These are phyloP conservation scores for Geranomyces variabilis DNA, from an alignment of 192 early-diverging fungal genomes.

Conservation along the genomic window DNA sequence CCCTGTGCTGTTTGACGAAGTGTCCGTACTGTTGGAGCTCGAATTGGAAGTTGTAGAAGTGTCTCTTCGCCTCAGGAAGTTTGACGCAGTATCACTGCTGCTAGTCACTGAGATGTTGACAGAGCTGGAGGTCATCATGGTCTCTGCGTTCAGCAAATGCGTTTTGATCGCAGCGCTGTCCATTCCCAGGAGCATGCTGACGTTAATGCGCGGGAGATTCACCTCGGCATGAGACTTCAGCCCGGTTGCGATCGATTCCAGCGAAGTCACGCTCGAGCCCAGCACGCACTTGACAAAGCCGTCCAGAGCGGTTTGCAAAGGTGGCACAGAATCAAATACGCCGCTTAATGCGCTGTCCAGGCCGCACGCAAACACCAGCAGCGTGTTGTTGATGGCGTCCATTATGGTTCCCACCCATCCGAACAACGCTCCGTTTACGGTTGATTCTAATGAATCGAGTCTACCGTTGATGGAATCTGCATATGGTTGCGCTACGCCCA, in stretches of 20 bases:
- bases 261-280: slow-evolving; percentile 8
- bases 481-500: slow-evolving; percentile 19
- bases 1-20: slow-evolving; percentile 5
- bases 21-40: not conserved
- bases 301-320: slow-evolving; percentile 10
- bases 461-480: slow-evolving; percentile 11
- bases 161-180: not conserved
- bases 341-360: slow-evolving; percentile 10
- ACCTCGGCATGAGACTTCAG: slow-evolving; percentile 10
- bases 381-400: slow-evolving; percentile 42
- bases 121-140: slow-evolving; percentile 10
- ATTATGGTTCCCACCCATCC: slow-evolving; percentile 36
- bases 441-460: slow-evolving; percentile 7
- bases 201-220: slow-evolving; percentile 8
- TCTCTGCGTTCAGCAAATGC: slow-evolving; percentile 14
- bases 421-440: slow-evolving; percentile 24
- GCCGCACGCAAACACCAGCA: slow-evolving; percentile 37
- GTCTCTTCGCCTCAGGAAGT: not conserved
- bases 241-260: not conserved
- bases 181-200: not conserved
- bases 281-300: slow-evolving; percentile 24
- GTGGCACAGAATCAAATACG: slow-evolving; percentile 15
- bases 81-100: not conserved
- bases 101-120: not conserved
- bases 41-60: not conserved